Evolutionary conservation across 2,329 filamentous ascomycete species (phyloP), one percentile per base, ranked within the genome.

Genomic region (Myriangium duriaei): DNA sequence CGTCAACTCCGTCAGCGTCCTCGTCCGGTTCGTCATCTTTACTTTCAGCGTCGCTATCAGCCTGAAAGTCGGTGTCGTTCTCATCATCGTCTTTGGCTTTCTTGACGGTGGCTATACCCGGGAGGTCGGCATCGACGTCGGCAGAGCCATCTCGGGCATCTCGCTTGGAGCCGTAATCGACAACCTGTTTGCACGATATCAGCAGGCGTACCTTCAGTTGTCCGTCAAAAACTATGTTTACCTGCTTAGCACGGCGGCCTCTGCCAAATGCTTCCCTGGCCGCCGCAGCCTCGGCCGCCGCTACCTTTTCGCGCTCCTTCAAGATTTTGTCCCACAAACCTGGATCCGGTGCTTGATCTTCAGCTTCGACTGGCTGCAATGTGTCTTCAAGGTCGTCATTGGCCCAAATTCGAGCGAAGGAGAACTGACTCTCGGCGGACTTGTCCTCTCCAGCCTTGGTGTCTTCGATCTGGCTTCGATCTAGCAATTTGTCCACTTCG

Each of bases 301-400:
- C 87, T 39, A 80, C 76, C 30, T 74, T 76, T 57, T 93, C 84
- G 45, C 91, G 77, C 53, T 92, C 74, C 37, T 78, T 76, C 24
- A 98, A 66, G 42, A 98, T 95, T 49, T 79, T 79, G 38, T 93
- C 86, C 92, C 92, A 98, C 0, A 92, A 74, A 24, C 75, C 77
- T 11, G 73, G 69, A 50, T 78, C 78, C 7, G 78, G 67, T 0
- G 68, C 64, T 16, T 72, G 65, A 2, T 68, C 63, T 29, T 50
- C 49, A 13, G 49, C 30, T n/a, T 44, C 46, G 4, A 64, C 61
- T 15, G 68, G 65, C 31, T 73, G 66, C 14, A 81, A 55, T 15
- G 74, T 69, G 12, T 81, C 78, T 34, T 78, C 71, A 4, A 93
- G 65, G 0, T 67, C 65, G 24, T 92, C 81, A 50, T 93, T 92